Percentiles rank a stretch among this genome's conserved stretches.
These are phyloP conservation scores for Nothophoma quercina DNA, from an alignment of 2,329 filamentous ascomycete genomes.

Conservation along the genomic window DNA sequence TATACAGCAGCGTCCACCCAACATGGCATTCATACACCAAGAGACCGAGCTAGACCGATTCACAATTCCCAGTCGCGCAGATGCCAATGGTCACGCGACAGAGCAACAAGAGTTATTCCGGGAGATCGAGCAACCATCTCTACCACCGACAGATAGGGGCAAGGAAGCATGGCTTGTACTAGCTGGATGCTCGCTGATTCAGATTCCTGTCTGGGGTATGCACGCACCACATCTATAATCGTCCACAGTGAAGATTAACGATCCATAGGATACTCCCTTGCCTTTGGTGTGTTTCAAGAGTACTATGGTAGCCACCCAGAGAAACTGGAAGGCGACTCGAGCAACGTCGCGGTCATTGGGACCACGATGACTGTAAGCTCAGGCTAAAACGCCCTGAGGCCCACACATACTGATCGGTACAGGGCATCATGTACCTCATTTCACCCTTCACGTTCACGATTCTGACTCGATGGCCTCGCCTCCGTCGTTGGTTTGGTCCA, in stretches of 20 bases:
- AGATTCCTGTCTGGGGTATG: conserved; percentile 35
- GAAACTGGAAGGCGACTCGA: conserved; percentile 11
- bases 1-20: not conserved
- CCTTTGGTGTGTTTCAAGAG: conserved; percentile 35
- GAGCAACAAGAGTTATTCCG: conserved; percentile 8
- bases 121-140: conserved; percentile 25
- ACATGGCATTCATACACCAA: conserved; percentile 3
- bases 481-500: conserved; percentile 37
- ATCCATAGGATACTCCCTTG: conserved; percentile 24
- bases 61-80: not conserved
- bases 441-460: conserved; percentile 49
- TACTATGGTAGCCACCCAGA: conserved; percentile 26
- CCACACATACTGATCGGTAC: not conserved
- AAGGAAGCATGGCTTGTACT: conserved; percentile 32
- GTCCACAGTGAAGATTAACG: no score
- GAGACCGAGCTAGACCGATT: not conserved
- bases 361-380: conserved; percentile 30
- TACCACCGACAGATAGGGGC: conserved; percentile 29
- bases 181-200: conserved; percentile 32
- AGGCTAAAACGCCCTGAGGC: not conserved
- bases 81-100: not conserved
- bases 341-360: conserved; percentile 27
- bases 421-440: conserved; percentile 55
- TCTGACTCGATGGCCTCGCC: conserved; percentile 40
- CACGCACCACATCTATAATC: no score